Conservation (phyloP, 2,329 filamentous ascomycete genomes). For the Trichoderma sp. region DNA sequence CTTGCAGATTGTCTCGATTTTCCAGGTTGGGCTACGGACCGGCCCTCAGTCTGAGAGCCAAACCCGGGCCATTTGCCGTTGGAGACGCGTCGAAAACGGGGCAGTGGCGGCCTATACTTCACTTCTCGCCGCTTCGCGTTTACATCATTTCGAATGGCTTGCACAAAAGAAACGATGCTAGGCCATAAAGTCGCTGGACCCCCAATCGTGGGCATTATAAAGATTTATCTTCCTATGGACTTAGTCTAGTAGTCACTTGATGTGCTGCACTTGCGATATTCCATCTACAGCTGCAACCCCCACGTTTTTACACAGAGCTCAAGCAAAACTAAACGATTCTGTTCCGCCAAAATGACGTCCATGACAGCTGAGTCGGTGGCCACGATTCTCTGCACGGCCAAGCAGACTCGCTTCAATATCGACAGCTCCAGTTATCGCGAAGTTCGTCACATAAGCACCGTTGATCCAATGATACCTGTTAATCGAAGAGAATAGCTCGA, state of each 20-base stretch:
- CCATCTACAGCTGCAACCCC: not conserved
- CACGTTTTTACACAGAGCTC: not conserved
- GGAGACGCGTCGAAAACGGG: not conserved
- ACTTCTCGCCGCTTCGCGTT: not conserved
- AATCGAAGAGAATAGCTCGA: slow-evolving; percentile 52
- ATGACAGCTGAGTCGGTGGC: slow-evolving; percentile 52
- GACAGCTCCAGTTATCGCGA: slow-evolving; percentile 57
- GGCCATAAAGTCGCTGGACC: not conserved
- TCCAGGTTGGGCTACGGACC: not conserved
- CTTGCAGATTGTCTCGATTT: not conserved
- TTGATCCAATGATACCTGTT: not conserved
- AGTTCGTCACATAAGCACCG: slow-evolving; percentile 40
- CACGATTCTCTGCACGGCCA: slow-evolving; percentile 63
- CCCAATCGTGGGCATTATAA: not conserved
- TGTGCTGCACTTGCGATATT: not conserved
- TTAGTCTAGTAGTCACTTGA: not conserved
- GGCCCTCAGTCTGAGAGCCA: not conserved
- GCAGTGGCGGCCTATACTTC: not conserved
- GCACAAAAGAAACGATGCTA: not conserved
- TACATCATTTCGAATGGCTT: not conserved
- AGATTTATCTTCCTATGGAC: not conserved
- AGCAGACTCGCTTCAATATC: slow-evolving; percentile 67
- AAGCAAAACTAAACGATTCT: not conserved
- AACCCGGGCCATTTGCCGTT: not conserved
- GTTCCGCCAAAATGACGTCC: slow-evolving; percentile 43